Percentiles rank a stretch among this genome's conserved stretches.
These are phyloP conservation scores for Xerocomellus amylosporus DNA, from an alignment of 768 basidiomycete species.

Conservation along the genomic window DNA sequence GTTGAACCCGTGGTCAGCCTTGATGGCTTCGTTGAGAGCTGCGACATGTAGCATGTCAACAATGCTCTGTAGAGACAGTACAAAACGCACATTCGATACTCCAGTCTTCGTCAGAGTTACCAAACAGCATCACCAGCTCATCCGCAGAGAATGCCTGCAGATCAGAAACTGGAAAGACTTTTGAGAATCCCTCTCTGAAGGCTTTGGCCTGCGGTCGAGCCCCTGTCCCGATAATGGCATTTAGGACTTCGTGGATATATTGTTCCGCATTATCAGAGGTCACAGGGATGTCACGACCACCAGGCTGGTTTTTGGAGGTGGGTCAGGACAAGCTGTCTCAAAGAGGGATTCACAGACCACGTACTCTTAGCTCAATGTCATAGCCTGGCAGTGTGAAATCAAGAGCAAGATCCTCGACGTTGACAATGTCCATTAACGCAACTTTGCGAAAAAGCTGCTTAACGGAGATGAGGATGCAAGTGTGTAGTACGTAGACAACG, in stretches of 20 bases:
- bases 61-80: background rate
- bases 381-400: conserved; percentile 98
- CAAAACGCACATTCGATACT: conserved; percentile 72
- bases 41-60: conserved; percentile 1
- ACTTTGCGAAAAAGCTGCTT: conserved; percentile 54
- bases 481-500: background rate
- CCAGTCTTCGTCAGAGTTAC: conserved; percentile 99
- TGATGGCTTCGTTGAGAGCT: conserved; percentile 88
- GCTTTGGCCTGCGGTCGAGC: conserved; percentile 78
- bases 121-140: conserved; percentile 94
- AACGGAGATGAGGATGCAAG: background rate
- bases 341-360: conserved; percentile 21
- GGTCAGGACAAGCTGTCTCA: background rate
- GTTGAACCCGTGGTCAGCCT: conserved; percentile 98
- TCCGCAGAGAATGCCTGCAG: conserved; percentile 90
- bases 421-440: conserved; percentile 56
- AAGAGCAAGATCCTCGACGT: conserved; percentile 82
- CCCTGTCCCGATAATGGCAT: conserved; percentile 84
- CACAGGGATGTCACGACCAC: conserved; percentile 78
- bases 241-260: conserved; percentile 83
- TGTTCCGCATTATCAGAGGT: conserved; percentile 85
- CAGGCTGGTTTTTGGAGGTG: conserved; percentile 46
- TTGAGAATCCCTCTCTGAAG: conserved; percentile 92
- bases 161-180: conserved; percentile 92
- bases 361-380: conserved; percentile 84